Evolutionary conservation across 768 basidiomycete genomes (phyloP).

Genomic region (Mycena chlorophos): DNA sequence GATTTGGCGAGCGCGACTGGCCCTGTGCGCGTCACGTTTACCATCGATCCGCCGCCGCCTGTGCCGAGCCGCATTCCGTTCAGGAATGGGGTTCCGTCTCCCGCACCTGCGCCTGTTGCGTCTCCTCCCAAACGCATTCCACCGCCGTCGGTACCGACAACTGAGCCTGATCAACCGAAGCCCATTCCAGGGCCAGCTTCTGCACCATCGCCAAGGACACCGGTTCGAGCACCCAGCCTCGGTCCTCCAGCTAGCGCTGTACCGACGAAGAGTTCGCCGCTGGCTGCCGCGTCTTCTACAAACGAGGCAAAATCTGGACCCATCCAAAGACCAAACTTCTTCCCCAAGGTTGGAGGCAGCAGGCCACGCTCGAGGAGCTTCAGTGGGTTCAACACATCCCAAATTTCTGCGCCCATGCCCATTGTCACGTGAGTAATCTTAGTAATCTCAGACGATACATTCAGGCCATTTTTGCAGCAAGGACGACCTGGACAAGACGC

Average conservation of each 20-base stretch:
- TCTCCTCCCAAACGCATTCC: neutral
- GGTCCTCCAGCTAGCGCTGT: constrained; percentile 3
- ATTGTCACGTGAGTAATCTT: constrained; percentile 31
- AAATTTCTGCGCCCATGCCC: constrained; percentile 32
- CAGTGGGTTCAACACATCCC: constrained; percentile 60
- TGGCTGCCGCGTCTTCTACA: constrained; percentile 13
- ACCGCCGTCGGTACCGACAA: neutral
- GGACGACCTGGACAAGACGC: constrained; percentile 27
- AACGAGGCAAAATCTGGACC: constrained; percentile 17
- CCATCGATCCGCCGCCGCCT: constrained; percentile 42
- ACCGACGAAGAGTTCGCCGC: constrained; percentile 14
- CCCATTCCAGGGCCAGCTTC: too few species aligned
- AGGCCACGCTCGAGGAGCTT: constrained; percentile 78
- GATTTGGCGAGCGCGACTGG: constrained; percentile 43
- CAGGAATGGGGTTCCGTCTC: constrained; percentile 14
- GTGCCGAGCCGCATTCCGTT: constrained; percentile 19
- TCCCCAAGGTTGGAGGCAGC: constrained; percentile 50
- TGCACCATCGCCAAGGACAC: neutral
- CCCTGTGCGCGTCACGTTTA: constrained; percentile 50
- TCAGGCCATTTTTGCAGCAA: constrained; percentile 25
- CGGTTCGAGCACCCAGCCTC: constrained; percentile 2
- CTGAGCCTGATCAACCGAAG: too few species aligned
- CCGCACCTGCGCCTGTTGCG: constrained; percentile 1
- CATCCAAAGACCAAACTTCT: constrained; percentile 64
- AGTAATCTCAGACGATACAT: neutral